Evolutionary conservation across 345 rosid genomes (phyloP).

Genomic region (Citropsis articulata): DNA sequence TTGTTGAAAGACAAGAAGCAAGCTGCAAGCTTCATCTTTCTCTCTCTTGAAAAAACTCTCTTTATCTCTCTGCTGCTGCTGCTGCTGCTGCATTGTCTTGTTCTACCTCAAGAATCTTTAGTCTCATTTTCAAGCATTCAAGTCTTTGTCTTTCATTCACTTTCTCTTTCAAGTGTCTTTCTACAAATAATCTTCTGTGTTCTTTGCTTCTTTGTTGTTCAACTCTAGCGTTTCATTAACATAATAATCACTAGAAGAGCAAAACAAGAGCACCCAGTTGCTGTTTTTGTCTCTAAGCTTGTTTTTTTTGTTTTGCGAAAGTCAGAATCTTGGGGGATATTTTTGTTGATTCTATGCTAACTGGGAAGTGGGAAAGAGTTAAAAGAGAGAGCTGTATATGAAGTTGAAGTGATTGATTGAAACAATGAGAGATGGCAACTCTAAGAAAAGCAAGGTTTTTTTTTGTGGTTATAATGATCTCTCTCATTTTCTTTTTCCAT

Average conservation of each 20-base stretch:
- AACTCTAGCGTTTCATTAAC: conserved; percentile 15
- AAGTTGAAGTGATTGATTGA: conserved; percentile 24
- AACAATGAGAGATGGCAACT: conserved; percentile 83
- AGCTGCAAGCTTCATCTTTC: conserved; percentile 22
- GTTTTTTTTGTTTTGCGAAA: neutral
- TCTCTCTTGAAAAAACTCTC: conserved; percentile 21
- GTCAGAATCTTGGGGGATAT: conserved; percentile 16
- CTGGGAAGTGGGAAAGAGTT: conserved; percentile 9
- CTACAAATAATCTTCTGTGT: conserved; percentile 25
- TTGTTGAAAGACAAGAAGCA: conserved; percentile 30
- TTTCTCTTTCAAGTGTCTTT: conserved; percentile 23
- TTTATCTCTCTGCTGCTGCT: conserved; percentile 15
- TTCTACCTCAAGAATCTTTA: conserved; percentile 71
- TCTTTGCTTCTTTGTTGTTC: conserved; percentile 22
- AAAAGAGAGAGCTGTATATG: conserved; percentile 32
- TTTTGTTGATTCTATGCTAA: conserved; percentile 23
- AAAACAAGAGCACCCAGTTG: conserved; percentile 20
- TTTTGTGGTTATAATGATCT: neutral
- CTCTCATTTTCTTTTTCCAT: neutral
- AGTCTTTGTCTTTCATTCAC: conserved; percentile 28
- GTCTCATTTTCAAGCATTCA: conserved; percentile 68
- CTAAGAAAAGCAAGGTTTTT: conserved; percentile 90
- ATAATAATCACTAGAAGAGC: conserved; percentile 19
- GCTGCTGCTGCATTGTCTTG: conserved; percentile 75
- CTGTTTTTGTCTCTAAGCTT: conserved; percentile 10